phyloP scores from a whole-genome alignment of 140 eudicot genomes.

The Flaveria floridana region DNA sequence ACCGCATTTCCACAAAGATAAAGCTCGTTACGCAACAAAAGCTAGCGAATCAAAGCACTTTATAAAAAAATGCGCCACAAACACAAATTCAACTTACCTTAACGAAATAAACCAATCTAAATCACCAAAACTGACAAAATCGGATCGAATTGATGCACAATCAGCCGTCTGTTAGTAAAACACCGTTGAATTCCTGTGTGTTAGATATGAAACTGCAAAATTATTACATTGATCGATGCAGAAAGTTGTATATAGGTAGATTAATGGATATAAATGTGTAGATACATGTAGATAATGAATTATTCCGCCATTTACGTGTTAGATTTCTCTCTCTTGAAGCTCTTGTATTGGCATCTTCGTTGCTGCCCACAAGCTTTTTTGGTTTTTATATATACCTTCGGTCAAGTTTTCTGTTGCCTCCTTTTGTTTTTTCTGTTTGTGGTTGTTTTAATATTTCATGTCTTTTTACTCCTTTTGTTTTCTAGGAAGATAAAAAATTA shows the following conservation, averaged over 20 bases:
- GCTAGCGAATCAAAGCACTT: conserved; percentile 29
- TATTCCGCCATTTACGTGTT: conserved; percentile 32
- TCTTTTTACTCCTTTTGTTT: too few species aligned
- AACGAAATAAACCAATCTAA: conserved; percentile 18
- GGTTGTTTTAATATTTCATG: neutral
- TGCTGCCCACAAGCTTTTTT: conserved; percentile 12
- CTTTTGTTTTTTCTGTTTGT: conserved; percentile 21
- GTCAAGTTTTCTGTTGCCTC: conserved; percentile 21
- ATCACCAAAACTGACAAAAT: neutral
- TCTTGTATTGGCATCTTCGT: conserved; percentile 25
- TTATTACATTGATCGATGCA: conserved; percentile 19
- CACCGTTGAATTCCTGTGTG: conserved; percentile 18
- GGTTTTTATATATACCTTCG: conserved; percentile 31
- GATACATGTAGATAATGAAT: conserved; percentile 27
- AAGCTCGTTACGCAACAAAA: conserved; percentile 25
- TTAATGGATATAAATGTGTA: conserved; percentile 10
- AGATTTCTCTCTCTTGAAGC: conserved; percentile 30
- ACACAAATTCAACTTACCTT: conserved; percentile 19
- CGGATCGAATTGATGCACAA: conserved; percentile 26
- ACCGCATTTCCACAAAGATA: conserved; percentile 24
- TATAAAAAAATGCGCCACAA: conserved; percentile 26
- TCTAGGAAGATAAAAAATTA: too few species aligned
- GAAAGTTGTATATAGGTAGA: conserved; percentile 19
- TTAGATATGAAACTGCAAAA: conserved; percentile 18
- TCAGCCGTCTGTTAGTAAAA: neutral